Percentiles rank a stretch among this genome's conserved stretches.
These are phyloP conservation scores for Chlamydomonas sp. DNA, from an alignment of 139 green algal genomes.

Conservation along the genomic window DNA sequence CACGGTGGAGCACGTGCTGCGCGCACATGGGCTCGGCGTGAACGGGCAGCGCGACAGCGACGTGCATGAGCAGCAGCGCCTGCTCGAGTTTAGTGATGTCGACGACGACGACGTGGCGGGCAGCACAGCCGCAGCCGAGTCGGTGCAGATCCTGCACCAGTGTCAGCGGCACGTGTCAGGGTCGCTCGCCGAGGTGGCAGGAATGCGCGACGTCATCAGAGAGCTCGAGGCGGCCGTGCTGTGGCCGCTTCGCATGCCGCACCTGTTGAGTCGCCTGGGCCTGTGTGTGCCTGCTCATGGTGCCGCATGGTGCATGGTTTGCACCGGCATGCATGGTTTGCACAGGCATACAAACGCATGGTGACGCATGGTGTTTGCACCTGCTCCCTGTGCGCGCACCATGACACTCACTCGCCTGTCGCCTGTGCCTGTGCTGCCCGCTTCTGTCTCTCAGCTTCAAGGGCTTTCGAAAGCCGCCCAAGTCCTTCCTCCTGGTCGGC, in stretches of 20 bases:
- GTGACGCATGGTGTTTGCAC: background rate
- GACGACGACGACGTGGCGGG: background rate
- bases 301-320: background rate
- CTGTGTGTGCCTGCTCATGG: background rate
- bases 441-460: slow-evolving; percentile 24
- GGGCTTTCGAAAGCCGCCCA: slow-evolving; percentile 39
- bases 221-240: slow-evolving; percentile 49
- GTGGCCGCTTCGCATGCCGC: slow-evolving; percentile 40
- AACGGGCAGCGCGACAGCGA: background rate
- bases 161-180: slow-evolving; percentile 14
- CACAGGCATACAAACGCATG: background rate
- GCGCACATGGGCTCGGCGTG: background rate
- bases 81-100: background rate
- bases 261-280: slow-evolving; percentile 25
- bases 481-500: slow-evolving; percentile 48
- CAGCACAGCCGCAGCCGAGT: slow-evolving; percentile 3
- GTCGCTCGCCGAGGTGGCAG: slow-evolving; percentile 6
- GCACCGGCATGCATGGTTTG: background rate
- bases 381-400: background rate
- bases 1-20: background rate
- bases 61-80: background rate
- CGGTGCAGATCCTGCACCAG: slow-evolving; percentile 8
- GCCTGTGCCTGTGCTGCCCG: background rate
- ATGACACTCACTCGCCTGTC: background rate
- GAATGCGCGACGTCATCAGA: slow-evolving; percentile 25